These are phyloP conservation scores for Purpureocillium lavendulum DNA, from an alignment of 2,329 filamentous ascomycete species.

Conservation along the genomic window DNA sequence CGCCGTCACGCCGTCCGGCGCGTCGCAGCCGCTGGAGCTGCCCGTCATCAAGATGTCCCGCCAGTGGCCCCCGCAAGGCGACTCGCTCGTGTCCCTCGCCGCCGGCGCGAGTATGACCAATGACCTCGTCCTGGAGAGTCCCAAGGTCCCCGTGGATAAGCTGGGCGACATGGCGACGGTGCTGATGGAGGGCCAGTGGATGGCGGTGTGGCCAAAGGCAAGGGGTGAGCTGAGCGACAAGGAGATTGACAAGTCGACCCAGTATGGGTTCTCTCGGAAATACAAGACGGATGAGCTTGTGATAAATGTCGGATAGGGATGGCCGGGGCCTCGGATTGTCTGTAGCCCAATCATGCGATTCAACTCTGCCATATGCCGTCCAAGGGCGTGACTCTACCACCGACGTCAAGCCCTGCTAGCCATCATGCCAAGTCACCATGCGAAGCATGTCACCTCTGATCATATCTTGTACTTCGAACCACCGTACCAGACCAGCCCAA, in stretches of 20 bases:
- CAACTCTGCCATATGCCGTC: too few species aligned
- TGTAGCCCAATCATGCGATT: too few species aligned
- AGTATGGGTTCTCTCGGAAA: conserved; percentile 5
- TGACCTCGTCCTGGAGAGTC: conserved; percentile 21
- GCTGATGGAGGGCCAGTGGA: conserved; percentile 25
- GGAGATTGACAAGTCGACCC: conserved; percentile 5
- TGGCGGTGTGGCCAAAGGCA: conserved; percentile 21
- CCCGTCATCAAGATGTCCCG: conserved; percentile 22
- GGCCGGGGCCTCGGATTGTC: too few species aligned
- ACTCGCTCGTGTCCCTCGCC: conserved; percentile 23
- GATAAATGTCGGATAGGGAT: conserved; percentile 3
- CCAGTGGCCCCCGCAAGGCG: conserved; percentile 24
- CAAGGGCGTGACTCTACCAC: too few species aligned
- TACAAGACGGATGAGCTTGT: conserved; percentile 7
- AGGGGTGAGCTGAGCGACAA: conserved; percentile 11
- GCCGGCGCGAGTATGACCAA: conserved; percentile 23
- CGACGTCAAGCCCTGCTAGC: too few species aligned
- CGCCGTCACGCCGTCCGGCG: conserved; percentile 20
- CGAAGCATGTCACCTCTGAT: too few species aligned
- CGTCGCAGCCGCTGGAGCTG: conserved; percentile 18
- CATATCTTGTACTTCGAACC: too few species aligned
- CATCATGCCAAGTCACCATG: too few species aligned
- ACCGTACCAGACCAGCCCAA: too few species aligned
- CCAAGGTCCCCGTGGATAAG: conserved; percentile 22
- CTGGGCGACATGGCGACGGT: conserved; percentile 21